Evolutionary conservation across 2,329 filamentous ascomycete species (phyloP).

Genomic region (Trichophyton equinum): DNA sequence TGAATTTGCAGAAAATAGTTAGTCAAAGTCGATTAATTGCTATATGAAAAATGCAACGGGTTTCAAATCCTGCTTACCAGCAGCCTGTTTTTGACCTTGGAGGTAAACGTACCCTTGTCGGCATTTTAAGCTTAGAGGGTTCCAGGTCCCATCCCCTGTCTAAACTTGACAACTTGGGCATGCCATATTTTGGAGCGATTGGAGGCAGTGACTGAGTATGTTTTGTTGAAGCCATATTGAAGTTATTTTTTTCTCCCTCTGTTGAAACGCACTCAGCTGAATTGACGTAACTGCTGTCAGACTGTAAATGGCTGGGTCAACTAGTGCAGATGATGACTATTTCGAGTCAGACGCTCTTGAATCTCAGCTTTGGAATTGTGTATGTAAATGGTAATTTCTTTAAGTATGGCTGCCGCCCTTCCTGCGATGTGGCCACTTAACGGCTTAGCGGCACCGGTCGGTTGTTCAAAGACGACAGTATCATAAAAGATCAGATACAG

Average conservation of each 20-base stretch:
- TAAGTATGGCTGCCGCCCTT: background rate
- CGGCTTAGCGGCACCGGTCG: background rate
- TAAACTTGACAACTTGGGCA: slow-evolving; percentile 20
- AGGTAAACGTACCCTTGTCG: slow-evolving; percentile 36
- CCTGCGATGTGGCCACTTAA: background rate
- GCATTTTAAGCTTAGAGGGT: slow-evolving; percentile 21
- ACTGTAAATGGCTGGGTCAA: slow-evolving; percentile 20
- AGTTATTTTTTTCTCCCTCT: background rate
- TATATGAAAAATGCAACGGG: slow-evolving; percentile 1
- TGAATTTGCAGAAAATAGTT: slow-evolving; percentile 16
- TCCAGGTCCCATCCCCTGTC: slow-evolving; percentile 23
- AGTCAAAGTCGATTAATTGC: background rate
- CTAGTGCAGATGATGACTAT: no score
- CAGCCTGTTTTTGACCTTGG: slow-evolving; percentile 44
- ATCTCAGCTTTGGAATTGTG: no score
- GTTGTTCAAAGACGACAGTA: background rate
- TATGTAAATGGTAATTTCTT: background rate
- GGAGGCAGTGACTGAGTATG: slow-evolving; percentile 29
- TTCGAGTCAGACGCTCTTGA: no score
- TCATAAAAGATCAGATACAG: no score
- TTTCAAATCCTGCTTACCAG: slow-evolving; percentile 29
- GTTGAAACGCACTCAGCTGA: no score
- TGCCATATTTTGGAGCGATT: slow-evolving; percentile 35
- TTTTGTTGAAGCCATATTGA: slow-evolving; percentile 27
- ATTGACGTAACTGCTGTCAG: slow-evolving; percentile 9